phyloP scores from a whole-genome alignment of 2,329 filamentous ascomycete genomes.

The Penicillium digitatum region DNA sequence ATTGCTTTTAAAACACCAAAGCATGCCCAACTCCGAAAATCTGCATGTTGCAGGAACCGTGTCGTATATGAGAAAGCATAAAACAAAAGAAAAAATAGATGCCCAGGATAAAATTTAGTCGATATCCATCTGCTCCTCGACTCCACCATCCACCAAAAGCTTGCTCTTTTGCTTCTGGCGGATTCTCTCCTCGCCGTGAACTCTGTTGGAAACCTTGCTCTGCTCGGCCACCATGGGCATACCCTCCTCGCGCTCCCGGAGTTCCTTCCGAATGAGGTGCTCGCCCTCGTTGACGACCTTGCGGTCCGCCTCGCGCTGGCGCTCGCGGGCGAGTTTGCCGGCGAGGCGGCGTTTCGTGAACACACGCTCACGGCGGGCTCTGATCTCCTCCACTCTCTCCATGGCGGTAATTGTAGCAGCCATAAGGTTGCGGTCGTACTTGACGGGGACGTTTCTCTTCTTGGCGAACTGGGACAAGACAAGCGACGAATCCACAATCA shows the following conservation, averaged over 20 bases:
- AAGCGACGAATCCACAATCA: constrained; percentile 92
- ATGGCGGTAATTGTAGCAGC: constrained; percentile 86
- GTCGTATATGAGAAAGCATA: constrained; percentile 25
- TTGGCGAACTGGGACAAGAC: constrained; percentile 69
- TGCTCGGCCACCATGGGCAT: constrained; percentile 33
- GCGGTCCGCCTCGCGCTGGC: constrained; percentile 72
- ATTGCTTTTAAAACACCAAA: constrained; percentile 28
- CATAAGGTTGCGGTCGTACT: constrained; percentile 92
- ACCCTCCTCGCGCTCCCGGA: constrained; percentile 55
- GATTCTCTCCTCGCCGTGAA: constrained; percentile 42
- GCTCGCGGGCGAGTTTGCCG: constrained; percentile 69
- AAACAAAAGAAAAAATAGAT: constrained; percentile 18
- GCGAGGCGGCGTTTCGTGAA: constrained; percentile 95
- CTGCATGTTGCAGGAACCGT: constrained; percentile 21
- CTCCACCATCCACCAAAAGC: constrained; percentile 44
- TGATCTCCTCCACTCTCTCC: constrained; percentile 83
- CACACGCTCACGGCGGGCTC: constrained; percentile 74
- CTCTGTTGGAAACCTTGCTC: constrained; percentile 34
- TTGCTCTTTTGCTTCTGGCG: constrained; percentile 45
- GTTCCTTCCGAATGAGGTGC: constrained; percentile 77
- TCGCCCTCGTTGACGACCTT: constrained; percentile 89
- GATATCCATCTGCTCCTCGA: constrained; percentile 47
- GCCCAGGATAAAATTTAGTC: constrained; percentile 33
- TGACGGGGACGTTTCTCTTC: constrained; percentile 87
- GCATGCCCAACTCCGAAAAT: constrained; percentile 25